Percentiles rank a stretch among this genome's conserved stretches.
Evolutionary conservation across 495 filamentous ascomycete genomes (phyloP).

Genomic region (Ramalina peruviana): DNA sequence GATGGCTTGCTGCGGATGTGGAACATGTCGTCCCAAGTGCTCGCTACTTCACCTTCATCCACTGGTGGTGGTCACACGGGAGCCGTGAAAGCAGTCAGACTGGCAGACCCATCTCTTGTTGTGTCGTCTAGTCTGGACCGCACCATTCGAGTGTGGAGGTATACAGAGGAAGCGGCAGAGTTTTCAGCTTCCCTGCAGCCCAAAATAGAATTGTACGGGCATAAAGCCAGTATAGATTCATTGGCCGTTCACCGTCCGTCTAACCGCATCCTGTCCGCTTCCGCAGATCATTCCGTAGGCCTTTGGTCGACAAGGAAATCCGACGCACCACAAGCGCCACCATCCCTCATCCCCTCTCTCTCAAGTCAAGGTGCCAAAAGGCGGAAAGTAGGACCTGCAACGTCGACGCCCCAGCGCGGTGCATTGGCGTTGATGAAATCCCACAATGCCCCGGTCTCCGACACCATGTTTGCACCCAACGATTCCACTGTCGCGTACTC

Average conservation of each 20-base stretch:
- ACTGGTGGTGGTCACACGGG: conserved; percentile 57
- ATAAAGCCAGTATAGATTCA: conserved; percentile 58
- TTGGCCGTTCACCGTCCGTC: conserved; percentile 64
- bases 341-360: conserved; percentile 47
- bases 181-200: conserved; percentile 53
- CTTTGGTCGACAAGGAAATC: conserved; percentile 72
- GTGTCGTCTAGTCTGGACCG: conserved; percentile 73
- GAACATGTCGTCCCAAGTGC: conserved; percentile 67
- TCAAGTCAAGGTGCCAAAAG: conserved; percentile 51
- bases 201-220: conserved; percentile 73
- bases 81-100: conserved; percentile 66
- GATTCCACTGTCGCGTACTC: conserved; percentile 87
- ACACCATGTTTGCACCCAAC: conserved; percentile 65
- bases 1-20: conserved; percentile 80
- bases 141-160: conserved; percentile 78
- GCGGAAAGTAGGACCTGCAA: conserved; percentile 53
- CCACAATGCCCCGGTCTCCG: conserved; percentile 59
- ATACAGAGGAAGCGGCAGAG: conserved; percentile 47
- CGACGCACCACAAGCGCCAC: conserved; percentile 54
- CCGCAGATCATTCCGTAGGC: conserved; percentile 62
- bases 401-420: conserved; percentile 55
- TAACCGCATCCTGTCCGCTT: conserved; percentile 69
- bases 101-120: conserved; percentile 59
- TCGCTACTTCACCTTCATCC: conserved; percentile 52
- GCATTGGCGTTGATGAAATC: conserved; percentile 57